Percentiles rank a stretch among this genome's conserved stretches.
Evolutionary conservation across 225 moss, liverwort and hornwort species (phyloP).

Genomic region (Straminergon stramineum): DNA sequence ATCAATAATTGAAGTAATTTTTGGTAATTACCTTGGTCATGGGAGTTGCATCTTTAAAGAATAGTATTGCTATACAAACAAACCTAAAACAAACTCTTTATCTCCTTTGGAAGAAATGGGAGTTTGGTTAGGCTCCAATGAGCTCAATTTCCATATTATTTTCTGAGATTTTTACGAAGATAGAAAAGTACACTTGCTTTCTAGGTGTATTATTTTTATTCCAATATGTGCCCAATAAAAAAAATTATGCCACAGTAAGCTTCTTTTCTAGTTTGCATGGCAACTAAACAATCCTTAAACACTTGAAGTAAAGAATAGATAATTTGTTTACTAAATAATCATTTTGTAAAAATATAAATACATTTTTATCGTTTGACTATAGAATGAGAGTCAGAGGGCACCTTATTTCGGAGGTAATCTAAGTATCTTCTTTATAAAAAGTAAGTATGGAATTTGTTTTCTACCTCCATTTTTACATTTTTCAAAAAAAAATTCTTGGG

Average conservation of each 20-base stretch:
- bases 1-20: no score
- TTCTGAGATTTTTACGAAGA: neutral
- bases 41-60: no score
- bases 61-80: neutral
- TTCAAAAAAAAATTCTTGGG: neutral
- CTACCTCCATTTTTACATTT: neutral
- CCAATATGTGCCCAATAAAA: fast-evolving
- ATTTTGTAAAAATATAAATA: neutral
- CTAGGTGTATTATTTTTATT: neutral
- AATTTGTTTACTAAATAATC: neutral
- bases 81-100: fast-evolving
- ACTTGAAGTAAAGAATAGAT: neutral
- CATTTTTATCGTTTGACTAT: neutral
- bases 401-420: neutral
- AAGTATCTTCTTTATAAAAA: neutral
- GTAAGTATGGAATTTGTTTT: fast-evolving
- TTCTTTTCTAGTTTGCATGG: neutral
- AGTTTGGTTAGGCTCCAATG: neutral
- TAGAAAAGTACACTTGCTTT: neutral
- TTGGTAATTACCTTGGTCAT: no score
- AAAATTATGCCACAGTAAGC: neutral
- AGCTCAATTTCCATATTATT: neutral
- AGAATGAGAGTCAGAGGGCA: neutral
- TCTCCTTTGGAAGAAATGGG: fast-evolving
- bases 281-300: neutral